These are phyloP conservation scores for Fonsecaea erecta DNA, from an alignment of 2,329 filamentous ascomycete species.

Conservation along the genomic window DNA sequence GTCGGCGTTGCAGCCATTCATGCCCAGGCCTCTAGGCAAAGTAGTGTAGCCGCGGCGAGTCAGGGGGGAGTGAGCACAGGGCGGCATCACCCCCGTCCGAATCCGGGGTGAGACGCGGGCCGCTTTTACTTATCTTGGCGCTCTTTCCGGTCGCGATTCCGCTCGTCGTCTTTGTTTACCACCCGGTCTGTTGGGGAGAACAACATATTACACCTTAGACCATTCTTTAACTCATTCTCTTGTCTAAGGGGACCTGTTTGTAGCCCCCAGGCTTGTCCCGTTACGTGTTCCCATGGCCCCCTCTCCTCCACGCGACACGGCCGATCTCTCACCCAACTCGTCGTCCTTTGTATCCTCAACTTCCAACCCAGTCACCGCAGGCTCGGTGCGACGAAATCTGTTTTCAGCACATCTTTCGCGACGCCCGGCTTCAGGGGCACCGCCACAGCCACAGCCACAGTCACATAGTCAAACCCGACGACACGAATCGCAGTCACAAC, in stretches of 20 bases:
- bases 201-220: too few species aligned
- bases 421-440: slow-evolving; percentile 42
- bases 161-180: neutral
- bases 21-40: too few species aligned
- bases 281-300: slow-evolving; percentile 8
- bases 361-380: slow-evolving; percentile 17
- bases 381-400: slow-evolving; percentile 50
- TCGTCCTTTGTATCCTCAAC: slow-evolving; percentile 16
- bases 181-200: too few species aligned
- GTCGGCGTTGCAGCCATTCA: too few species aligned
- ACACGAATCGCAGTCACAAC: slow-evolving; percentile 14
- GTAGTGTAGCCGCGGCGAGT: too few species aligned
- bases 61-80: too few species aligned
- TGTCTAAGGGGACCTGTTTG: too few species aligned
- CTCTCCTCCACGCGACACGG: slow-evolving; percentile 10
- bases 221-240: neutral
- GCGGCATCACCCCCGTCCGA: too few species aligned
- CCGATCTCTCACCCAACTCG: slow-evolving; percentile 16
- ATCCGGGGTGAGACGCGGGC: too few species aligned
- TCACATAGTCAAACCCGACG: slow-evolving; percentile 1
- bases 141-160: neutral
- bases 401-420: slow-evolving; percentile 52
- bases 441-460: slow-evolving; percentile 27
- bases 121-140: too few species aligned
- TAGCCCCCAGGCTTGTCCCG: too few species aligned